Conservation (phyloP, 495 filamentous ascomycete genomes). For the Terfezia boudieri region DNA sequence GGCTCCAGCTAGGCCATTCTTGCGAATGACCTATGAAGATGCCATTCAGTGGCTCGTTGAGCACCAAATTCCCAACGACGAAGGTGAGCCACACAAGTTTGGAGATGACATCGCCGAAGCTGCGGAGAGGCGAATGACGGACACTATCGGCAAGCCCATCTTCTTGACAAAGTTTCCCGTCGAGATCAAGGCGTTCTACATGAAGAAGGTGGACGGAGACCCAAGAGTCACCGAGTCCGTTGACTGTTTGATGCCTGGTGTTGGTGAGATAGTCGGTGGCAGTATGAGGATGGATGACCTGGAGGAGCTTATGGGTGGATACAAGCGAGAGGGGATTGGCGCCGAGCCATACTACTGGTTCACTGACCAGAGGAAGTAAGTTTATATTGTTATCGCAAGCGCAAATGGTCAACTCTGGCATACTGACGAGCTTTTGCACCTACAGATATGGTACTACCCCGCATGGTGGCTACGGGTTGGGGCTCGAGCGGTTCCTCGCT, state of each 20-base stretch:
- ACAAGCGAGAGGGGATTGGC: slow-evolving; percentile 66
- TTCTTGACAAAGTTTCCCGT: slow-evolving; percentile 93
- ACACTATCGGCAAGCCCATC: slow-evolving; percentile 83
- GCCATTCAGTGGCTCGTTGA: slow-evolving; percentile 84
- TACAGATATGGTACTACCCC: slow-evolving; percentile 75
- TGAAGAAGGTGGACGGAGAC: slow-evolving; percentile 75
- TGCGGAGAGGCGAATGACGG: slow-evolving; percentile 90
- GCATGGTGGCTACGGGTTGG: slow-evolving; percentile 89
- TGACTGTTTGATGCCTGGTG: slow-evolving; percentile 86
- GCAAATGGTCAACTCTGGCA: not conserved
- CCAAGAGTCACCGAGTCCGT: slow-evolving; percentile 86
- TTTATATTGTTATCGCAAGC: slow-evolving; percentile 10
- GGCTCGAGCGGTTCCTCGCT: slow-evolving; percentile 85
- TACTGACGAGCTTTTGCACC: slow-evolving; percentile 12
- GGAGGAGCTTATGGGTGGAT: slow-evolving; percentile 77
- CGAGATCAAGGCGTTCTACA: slow-evolving; percentile 98
- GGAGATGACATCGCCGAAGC: slow-evolving; percentile 98
- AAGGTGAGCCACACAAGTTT: slow-evolving; percentile 69
- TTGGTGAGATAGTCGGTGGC: slow-evolving; percentile 92
- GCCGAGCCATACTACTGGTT: slow-evolving; percentile 94
- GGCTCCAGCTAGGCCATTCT: slow-evolving; percentile 65
- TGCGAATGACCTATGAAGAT: slow-evolving; percentile 84
- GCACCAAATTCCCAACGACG: slow-evolving; percentile 79
- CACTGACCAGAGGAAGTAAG: slow-evolving; percentile 91
- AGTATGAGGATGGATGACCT: slow-evolving; percentile 90